Base-by-base conservation (phyloP, 1,284 basidiomycete species). In the Microbotryum intermedium region DNA sequence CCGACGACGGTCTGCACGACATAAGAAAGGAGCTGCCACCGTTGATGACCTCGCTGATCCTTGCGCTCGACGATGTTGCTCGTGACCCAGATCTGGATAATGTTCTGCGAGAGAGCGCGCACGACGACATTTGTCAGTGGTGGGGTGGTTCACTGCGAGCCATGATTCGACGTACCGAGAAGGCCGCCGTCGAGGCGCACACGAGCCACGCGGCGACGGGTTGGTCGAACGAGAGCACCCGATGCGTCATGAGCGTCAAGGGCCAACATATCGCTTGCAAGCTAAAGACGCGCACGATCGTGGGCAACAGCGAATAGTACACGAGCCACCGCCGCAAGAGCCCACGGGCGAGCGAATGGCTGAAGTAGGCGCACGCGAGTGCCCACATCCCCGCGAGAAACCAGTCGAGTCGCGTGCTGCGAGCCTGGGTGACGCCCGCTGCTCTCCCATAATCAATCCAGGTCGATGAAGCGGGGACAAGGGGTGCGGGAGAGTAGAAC, bases 211-310 rank as follows among this genome's bases (percentile, higher is more conserved):
- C 66, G 9, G 62, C 66, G 52, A 68, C 66, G 7, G 66, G 66
- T 51, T 66, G 66, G 34, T 68, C 66, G 50, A 62, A 60, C 13
- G 57, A 53, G 29, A 71, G 55, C 18, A 70, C 59, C 10, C 58
- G 56, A 44, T 68, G 68, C 9, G 70, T 71, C 23, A 61, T 67
- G 10, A 67, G 52, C 7, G 67, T 68, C 13, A 71, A 48, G 2
- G 70, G 66, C 69, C 69, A 71, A 52, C 70, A 71, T 26, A 71
- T 71, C 4, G 68, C 69, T 46, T 71, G 70, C 18, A 71, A 50
- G 46, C 67, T 67, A 25, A 71, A 47, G 42, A 69, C 62, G 6
- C 70, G 58, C 29, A 71, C 66, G 50, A 71, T 58, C 5, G 70
- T 67, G 26, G 70, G 69, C 0, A 63, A 59, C 1, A 66, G 51